Evolutionary conservation across 805 yeast species (phyloP).

Genomic region (Myxozyma melibiosi): DNA sequence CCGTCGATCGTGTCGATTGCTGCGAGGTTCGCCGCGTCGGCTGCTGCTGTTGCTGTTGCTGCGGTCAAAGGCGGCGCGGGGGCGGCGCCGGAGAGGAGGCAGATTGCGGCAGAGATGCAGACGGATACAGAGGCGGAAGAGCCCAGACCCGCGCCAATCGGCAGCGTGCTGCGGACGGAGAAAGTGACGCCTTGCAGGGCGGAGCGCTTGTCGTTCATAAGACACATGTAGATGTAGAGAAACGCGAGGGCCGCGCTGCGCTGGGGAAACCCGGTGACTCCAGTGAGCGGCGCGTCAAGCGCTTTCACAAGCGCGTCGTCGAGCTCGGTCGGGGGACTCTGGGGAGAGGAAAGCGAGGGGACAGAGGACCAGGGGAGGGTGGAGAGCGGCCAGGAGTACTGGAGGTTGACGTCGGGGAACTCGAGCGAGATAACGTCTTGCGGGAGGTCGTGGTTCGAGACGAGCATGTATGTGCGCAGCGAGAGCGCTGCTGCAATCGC

Average conservation of each 20-base stretch:
- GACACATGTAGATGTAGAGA: constrained; percentile 68
- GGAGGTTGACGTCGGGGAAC: constrained; percentile 79
- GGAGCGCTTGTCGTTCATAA: constrained; percentile 52
- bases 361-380: constrained; percentile 63
- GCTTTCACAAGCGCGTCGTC: constrained; percentile 59
- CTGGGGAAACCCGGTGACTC: constrained; percentile 59
- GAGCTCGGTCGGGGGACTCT: constrained; percentile 46
- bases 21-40: constrained; percentile 44
- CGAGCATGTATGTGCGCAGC: constrained; percentile 77
- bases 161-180: constrained; percentile 77
- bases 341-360: constrained; percentile 34
- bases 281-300: constrained; percentile 50
- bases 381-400: constrained; percentile 60
- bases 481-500: constrained; percentile 96
- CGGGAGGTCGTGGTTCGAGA: constrained; percentile 49
- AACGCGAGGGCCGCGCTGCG: constrained; percentile 81
- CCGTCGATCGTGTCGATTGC: constrained; percentile 55
- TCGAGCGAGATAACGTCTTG: constrained; percentile 57
- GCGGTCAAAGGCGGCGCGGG: constrained; percentile 15
- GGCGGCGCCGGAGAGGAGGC: constrained; percentile 24
- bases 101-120: constrained; percentile 63
- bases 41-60: constrained; percentile 56
- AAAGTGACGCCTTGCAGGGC: constrained; percentile 53
- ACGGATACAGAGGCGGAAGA: constrained; percentile 91
- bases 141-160: constrained; percentile 96